A percentile compares a stretch with the other conserved stretches of the same genome.
Evolutionary conservation across 2,329 filamentous ascomycete genomes (phyloP).

Genomic region (Scedosporium dehoogii): DNA sequence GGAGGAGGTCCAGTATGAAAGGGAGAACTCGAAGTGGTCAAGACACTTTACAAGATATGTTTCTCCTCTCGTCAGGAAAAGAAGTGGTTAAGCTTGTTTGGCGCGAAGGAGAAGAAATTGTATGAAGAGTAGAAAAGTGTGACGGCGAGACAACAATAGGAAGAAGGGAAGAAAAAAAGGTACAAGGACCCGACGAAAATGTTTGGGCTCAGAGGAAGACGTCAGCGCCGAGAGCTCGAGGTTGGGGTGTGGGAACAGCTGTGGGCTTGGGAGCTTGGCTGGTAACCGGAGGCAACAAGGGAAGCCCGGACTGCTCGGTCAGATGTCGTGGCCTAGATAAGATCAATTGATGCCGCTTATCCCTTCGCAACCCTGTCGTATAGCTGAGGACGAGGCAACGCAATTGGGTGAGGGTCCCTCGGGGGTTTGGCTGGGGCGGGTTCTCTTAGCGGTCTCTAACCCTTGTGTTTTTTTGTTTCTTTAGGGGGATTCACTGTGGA

Average conservation of each 20-base stretch:
- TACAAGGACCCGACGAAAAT: not conserved
- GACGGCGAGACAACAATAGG: not conserved
- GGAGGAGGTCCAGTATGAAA: not conserved
- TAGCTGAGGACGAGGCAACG: too few relatives aligned
- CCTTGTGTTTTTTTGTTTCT: not conserved
- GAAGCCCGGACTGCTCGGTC: not conserved
- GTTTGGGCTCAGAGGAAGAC: not conserved
- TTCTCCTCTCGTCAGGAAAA: not conserved
- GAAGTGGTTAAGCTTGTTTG: constrained; percentile 3
- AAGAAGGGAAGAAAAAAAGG: not conserved
- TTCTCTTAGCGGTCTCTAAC: not conserved
- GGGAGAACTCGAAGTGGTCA: not conserved
- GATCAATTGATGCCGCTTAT: too few relatives aligned
- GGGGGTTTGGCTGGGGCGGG: too few relatives aligned
- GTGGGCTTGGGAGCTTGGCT: not conserved
- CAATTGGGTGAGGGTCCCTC: too few relatives aligned
- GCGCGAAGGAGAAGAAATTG: not conserved
- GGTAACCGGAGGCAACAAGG: constrained; percentile 1
- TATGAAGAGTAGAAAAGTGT: not conserved
- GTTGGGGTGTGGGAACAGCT: constrained; percentile 1
- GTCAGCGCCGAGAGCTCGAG: not conserved
- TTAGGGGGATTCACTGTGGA: not conserved
- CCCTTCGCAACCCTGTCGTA: too few relatives aligned
- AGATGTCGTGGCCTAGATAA: too few relatives aligned
- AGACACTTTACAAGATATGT: constrained; percentile 1